Evolutionary conservation across 2,329 filamentous ascomycete species (phyloP), one percentile per base, ranked within the genome.

Genomic region (Epichloe uncinata): DNA sequence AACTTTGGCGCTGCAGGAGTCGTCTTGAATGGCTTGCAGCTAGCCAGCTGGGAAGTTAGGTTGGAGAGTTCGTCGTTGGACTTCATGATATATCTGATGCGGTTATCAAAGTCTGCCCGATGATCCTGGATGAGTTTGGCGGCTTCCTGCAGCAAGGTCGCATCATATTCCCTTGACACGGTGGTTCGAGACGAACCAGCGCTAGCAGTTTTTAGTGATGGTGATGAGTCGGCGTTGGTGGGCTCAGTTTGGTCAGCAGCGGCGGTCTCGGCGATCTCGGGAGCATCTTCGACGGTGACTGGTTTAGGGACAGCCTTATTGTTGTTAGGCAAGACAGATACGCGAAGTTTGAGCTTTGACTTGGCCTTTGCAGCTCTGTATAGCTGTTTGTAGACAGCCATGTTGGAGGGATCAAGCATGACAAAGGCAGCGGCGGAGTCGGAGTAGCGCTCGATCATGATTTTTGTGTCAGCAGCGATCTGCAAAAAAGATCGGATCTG

Each of bases 361-460:
- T 98, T 98, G 37, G 93, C 93, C 74, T 96, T 98, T 56, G 93
- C 93, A 57, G 93, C 93, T 61, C 93, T 85, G 66, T 93, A 91
- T 41, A 98, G 83, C 65, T 96, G 93, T 74, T 96, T 97, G 76
- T 95, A 98, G 61, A 95, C 87, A 43, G 86, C 75, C 8, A 78
- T 70, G 62, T 95, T 94, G 63, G 75, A 74, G 54, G 81, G 73
- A 65, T 95, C 85, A 53, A 98, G 82, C 42, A 78, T 74, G 56
- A 97, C 79, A 68, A 85, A 97, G 56, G 81, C 74, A 43, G 77
- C 84, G 56, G 88, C 87, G 56, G 89, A 96, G 69, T 98, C 93
- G 56, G 93, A 97, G 71, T 89, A 98, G 58, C 93, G 87, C 73
- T 97, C 90, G 61, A 97, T 83, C 60, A 82, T 68, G 63, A 61